Conservation (phyloP, 2,329 filamentous ascomycete species). For the Colletotrichum sublineola region DNA sequence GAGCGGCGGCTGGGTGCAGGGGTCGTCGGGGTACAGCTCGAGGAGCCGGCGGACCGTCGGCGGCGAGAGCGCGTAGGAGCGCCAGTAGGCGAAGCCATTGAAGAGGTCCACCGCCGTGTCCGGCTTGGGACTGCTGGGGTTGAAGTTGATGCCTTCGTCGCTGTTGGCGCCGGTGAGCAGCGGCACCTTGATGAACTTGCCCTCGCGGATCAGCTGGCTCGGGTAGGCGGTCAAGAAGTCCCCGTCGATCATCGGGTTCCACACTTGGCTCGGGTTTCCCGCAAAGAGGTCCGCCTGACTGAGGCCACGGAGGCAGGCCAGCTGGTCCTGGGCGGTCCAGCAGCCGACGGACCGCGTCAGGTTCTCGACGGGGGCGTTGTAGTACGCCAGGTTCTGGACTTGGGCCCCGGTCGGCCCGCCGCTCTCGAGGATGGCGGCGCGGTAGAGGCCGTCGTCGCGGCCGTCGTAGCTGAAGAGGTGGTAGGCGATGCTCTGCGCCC, state of each 20-base stretch:
- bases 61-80: slow-evolving; percentile 60
- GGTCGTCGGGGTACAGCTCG: slow-evolving; percentile 63
- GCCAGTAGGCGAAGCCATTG: slow-evolving; percentile 56
- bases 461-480: slow-evolving; percentile 70
- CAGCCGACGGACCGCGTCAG: slow-evolving; percentile 54
- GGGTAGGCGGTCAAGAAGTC: slow-evolving; percentile 62
- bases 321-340: slow-evolving; percentile 51
- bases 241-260: slow-evolving; percentile 61
- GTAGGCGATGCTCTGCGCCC: slow-evolving; percentile 56
- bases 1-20: slow-evolving; percentile 60
- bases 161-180: slow-evolving; percentile 63
- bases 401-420: slow-evolving; percentile 55
- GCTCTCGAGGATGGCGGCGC: slow-evolving; percentile 66
- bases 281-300: slow-evolving; percentile 51
- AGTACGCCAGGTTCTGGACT: slow-evolving; percentile 52
- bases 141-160: slow-evolving; percentile 61
- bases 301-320: slow-evolving; percentile 54
- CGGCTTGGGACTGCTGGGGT: slow-evolving; percentile 51
- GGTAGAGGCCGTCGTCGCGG: slow-evolving; percentile 67
- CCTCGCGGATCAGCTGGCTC: slow-evolving; percentile 57
- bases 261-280: slow-evolving; percentile 53
- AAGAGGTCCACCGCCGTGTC: slow-evolving; percentile 60
- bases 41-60: slow-evolving; percentile 58
- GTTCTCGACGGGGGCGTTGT: slow-evolving; percentile 51
- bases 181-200: slow-evolving; percentile 59